Evolutionary conservation across 352 stramenopile species (phyloP).

Genomic region (Pythium myriotylum): DNA sequence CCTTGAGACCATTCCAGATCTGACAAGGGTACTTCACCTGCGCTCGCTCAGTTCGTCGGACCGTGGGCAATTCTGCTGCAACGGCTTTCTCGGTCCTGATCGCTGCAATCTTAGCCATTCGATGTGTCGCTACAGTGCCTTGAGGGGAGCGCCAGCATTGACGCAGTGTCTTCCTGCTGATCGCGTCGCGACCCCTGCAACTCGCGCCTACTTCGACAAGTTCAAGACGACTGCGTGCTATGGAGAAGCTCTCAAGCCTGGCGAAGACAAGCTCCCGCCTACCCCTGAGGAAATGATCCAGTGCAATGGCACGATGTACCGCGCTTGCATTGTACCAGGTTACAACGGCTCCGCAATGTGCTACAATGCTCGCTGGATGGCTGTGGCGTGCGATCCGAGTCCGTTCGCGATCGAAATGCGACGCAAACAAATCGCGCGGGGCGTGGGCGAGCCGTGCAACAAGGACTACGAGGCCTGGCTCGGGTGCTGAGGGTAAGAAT

Average conservation of each 20-base stretch:
- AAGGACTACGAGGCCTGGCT: no score
- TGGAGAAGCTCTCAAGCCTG: background rate
- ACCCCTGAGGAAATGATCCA: constrained; percentile 20
- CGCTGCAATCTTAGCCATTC: constrained; percentile 31
- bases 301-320: constrained; percentile 45
- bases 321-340: constrained; percentile 25
- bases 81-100: constrained; percentile 31
- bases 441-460: constrained; percentile 30
- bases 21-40: constrained; percentile 35
- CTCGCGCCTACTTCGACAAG: background rate
- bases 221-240: background rate
- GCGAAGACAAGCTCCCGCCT: background rate
- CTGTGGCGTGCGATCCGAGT: constrained; percentile 30
- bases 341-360: constrained; percentile 25
- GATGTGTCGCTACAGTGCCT: constrained; percentile 3
- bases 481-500: no score
- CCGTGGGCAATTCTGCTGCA: constrained; percentile 27
- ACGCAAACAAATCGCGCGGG: constrained; percentile 31
- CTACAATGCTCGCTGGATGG: constrained; percentile 37
- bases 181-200: background rate
- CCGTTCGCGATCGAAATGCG: constrained; percentile 28
- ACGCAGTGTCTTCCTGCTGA: background rate
- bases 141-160: background rate
- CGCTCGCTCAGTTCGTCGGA: constrained; percentile 11
- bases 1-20: constrained; percentile 2